These are phyloP conservation scores for Collybia nuda DNA, from an alignment of 768 basidiomycete species.

Conservation along the genomic window DNA sequence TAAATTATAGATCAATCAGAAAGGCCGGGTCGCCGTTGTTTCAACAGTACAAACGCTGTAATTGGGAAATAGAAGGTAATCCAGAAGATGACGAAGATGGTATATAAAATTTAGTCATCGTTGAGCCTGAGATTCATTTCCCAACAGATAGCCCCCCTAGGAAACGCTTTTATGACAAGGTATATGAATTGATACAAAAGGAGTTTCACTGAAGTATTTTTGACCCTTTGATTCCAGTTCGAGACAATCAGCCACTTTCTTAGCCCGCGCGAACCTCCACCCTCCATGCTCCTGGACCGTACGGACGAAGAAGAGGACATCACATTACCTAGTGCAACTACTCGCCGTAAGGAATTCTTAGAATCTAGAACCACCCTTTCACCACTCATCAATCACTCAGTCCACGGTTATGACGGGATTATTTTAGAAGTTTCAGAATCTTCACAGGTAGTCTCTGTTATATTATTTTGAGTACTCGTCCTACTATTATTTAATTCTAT, in stretches of 20 bases:
- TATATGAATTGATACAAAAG: slow-evolving; percentile 22
- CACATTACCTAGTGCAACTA: slow-evolving; percentile 65
- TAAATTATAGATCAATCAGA: slow-evolving; percentile 1
- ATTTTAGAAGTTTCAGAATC: slow-evolving; percentile 78
- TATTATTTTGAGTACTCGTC: slow-evolving; percentile 50
- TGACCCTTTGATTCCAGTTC: slow-evolving; percentile 40
- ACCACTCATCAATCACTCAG: slow-evolving; percentile 29
- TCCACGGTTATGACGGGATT: slow-evolving; percentile 80
- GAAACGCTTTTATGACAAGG: slow-evolving; percentile 71
- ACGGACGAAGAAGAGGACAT: slow-evolving; percentile 75
- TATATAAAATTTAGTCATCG: slow-evolving; percentile 22
- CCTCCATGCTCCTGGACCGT: slow-evolving; percentile 79
- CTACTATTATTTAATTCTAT: too few relatives aligned
- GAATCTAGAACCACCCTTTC: background rate
- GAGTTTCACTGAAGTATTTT: slow-evolving; percentile 3
- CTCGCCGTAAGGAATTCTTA: slow-evolving; percentile 50
- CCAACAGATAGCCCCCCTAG: slow-evolving; percentile 68
- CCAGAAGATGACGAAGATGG: slow-evolving; percentile 87
- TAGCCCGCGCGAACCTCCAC: slow-evolving; percentile 69
- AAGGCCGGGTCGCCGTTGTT: slow-evolving; percentile 89
- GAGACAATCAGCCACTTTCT: slow-evolving; percentile 80
- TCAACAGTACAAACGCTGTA: slow-evolving; percentile 89
- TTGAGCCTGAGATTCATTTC: slow-evolving; percentile 4
- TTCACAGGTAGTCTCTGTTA: slow-evolving; percentile 75
- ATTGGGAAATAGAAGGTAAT: slow-evolving; percentile 81